phyloP scores from a whole-genome alignment of 129 eudicot genomes.

The Ambrosia trifida region DNA sequence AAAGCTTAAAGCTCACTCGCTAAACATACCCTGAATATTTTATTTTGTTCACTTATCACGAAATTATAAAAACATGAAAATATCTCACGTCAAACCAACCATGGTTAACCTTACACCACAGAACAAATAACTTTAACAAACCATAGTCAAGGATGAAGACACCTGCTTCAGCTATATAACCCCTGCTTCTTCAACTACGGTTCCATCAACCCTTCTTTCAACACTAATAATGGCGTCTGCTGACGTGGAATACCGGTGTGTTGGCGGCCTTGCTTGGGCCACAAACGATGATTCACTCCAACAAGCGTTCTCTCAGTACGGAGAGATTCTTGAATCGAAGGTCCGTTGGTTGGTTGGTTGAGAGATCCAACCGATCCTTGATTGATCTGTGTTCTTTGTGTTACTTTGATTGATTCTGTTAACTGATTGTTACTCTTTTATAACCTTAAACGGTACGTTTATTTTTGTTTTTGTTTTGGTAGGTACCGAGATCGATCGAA shows the following conservation, averaged over 20 bases:
- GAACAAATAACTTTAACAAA: background rate
- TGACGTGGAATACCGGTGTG: constrained; percentile 76
- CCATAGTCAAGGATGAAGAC: constrained; percentile 21
- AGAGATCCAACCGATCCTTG: constrained; percentile 34
- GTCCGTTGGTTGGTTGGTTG: constrained; percentile 61
- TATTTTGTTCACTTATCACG: no score
- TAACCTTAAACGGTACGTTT: constrained; percentile 66
- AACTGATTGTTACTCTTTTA: constrained; percentile 31
- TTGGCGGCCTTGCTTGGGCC: constrained; percentile 94
- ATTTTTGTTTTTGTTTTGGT: constrained; percentile 35
- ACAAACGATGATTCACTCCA: constrained; percentile 64
- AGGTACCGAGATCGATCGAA: constrained; percentile 52
- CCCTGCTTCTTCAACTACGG: constrained; percentile 7
- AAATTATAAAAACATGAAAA: no score
- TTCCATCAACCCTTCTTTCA: constrained; percentile 12
- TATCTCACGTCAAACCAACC: constrained; percentile 29
- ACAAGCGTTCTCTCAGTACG: constrained; percentile 70
- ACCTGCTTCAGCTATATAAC: constrained; percentile 27
- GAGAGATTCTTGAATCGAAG: constrained; percentile 82
- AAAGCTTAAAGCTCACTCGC: no score
- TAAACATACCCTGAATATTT: no score
- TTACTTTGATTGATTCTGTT: constrained; percentile 43
- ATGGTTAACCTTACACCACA: constrained; percentile 5
- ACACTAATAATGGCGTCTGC: constrained; percentile 46
- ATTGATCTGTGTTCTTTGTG: constrained; percentile 40